phyloP scores from a whole-genome alignment of 1,284 basidiomycete genomes.

The Heterobasidion occidentale region DNA sequence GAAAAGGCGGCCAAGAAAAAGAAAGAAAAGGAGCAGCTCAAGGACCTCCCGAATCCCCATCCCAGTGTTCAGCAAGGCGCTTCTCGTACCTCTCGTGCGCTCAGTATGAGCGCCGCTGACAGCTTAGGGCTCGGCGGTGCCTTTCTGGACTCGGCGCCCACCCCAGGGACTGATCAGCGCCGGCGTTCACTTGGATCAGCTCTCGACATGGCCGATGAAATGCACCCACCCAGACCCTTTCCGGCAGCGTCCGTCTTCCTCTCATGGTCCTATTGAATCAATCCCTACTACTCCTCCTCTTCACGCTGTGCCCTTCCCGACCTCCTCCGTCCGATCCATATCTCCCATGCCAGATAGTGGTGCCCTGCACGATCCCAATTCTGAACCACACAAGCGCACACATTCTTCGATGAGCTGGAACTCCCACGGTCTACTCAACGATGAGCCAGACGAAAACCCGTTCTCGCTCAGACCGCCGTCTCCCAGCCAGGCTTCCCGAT shows the following conservation, averaged over 20 bases:
- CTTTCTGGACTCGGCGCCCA: slow-evolving; percentile 31
- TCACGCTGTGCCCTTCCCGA: slow-evolving; percentile 58
- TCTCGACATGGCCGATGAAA: slow-evolving; percentile 38
- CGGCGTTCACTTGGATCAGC: slow-evolving; percentile 48
- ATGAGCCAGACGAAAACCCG: slow-evolving; percentile 16
- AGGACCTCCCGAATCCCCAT: slow-evolving; percentile 43
- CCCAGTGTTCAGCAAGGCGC: slow-evolving; percentile 26
- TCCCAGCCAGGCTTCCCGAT: slow-evolving; percentile 27
- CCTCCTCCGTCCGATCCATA: slow-evolving; percentile 42
- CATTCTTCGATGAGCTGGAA: slow-evolving; percentile 42
- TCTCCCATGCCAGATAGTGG: slow-evolving; percentile 35
- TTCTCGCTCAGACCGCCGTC: slow-evolving; percentile 21
- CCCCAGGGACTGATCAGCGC: slow-evolving; percentile 18
- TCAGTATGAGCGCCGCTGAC: slow-evolving; percentile 57
- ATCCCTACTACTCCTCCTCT: slow-evolving; percentile 33
- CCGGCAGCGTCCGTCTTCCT: slow-evolving; percentile 34
- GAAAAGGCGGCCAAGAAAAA: slow-evolving; percentile 34
- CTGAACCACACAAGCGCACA: slow-evolving; percentile 28
- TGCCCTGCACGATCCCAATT: slow-evolving; percentile 16
- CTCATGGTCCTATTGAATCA: slow-evolving; percentile 41
- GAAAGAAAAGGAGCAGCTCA: slow-evolving; percentile 38
- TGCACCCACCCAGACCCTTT: slow-evolving; percentile 30
- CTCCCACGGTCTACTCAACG: slow-evolving; percentile 32
- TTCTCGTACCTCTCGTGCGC: slow-evolving; percentile 36
- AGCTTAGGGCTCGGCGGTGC: slow-evolving; percentile 39